Conservation (phyloP, 768 basidiomycete genomes). For the Russula ochroleuca region DNA sequence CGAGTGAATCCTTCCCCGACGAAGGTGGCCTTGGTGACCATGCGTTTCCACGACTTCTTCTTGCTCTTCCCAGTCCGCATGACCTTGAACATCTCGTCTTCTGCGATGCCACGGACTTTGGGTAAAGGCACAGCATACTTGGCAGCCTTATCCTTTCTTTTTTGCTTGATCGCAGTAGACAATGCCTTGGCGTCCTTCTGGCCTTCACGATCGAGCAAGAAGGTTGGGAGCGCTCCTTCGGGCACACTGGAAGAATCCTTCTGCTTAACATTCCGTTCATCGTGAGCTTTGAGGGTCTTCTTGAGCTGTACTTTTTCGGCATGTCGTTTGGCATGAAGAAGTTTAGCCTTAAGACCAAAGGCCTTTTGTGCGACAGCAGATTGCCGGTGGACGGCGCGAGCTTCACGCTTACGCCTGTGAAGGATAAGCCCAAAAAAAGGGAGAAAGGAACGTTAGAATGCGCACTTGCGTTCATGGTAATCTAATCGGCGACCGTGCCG, state of each 20-base stretch:
- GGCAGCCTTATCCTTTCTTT: conserved; percentile 97
- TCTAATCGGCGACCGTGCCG: conserved; percentile 94
- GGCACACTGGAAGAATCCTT: conserved; percentile 77
- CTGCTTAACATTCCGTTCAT: conserved; percentile 97
- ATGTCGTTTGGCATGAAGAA: conserved; percentile 95
- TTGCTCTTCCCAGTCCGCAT: conserved; percentile 96
- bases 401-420: conserved; percentile 73
- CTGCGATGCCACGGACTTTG: conserved; percentile 95
- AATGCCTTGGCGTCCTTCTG: conserved; percentile 97
- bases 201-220: conserved; percentile 95
- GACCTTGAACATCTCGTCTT: conserved; percentile 99
- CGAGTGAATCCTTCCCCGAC: conserved; percentile 97
- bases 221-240: conserved; percentile 91
- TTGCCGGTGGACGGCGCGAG: conserved; percentile 67
- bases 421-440: conserved; percentile 15
- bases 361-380: conserved; percentile 89
- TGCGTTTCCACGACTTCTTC: conserved; percentile 96
- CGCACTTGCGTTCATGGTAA: conserved; percentile 91
- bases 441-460: conserved; percentile 19
- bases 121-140: conserved; percentile 97
- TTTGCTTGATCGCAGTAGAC: conserved; percentile 94
- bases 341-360: conserved; percentile 95
- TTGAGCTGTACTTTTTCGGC: conserved; percentile 98
- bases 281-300: conserved; percentile 99
- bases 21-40: conserved; percentile 99